Conservation (phyloP, 768 basidiomycete genomes). For the Lentinula aciculospora region DNA sequence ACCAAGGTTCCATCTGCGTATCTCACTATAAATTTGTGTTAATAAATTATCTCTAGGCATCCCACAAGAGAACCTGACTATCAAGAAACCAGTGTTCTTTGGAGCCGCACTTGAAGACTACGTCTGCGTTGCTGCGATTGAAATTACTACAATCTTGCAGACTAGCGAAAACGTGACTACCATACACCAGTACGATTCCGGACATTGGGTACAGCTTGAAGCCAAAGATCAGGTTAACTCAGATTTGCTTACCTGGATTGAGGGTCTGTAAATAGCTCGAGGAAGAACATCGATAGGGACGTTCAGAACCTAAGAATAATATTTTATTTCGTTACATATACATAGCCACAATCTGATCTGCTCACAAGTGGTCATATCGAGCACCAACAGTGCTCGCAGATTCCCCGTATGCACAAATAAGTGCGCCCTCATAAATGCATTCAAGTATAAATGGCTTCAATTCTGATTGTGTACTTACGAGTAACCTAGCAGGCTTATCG, state of each 20-base stretch:
- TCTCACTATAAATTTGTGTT: background rate
- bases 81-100: constrained; percentile 30
- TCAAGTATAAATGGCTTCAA: too few relatives aligned
- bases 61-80: constrained; percentile 19
- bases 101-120: constrained; percentile 25
- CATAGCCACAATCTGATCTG: too few relatives aligned
- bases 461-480: too few relatives aligned
- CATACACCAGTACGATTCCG: background rate
- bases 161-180: background rate
- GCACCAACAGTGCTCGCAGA: too few relatives aligned
- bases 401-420: too few relatives aligned
- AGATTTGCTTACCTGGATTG: background rate
- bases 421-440: too few relatives aligned
- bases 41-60: constrained; percentile 12
- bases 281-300: too few relatives aligned
- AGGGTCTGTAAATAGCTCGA: background rate
- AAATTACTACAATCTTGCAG: background rate
- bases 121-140: constrained; percentile 8
- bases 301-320: too few relatives aligned
- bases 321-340: too few relatives aligned
- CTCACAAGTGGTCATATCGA: too few relatives aligned
- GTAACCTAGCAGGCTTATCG: too few relatives aligned
- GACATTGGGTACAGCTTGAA: background rate
- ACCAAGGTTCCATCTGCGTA: background rate
- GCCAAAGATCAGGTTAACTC: background rate